Evolutionary conservation across 345 rosid genomes (phyloP).

Genomic region (Xanthoceras sorbifolium): DNA sequence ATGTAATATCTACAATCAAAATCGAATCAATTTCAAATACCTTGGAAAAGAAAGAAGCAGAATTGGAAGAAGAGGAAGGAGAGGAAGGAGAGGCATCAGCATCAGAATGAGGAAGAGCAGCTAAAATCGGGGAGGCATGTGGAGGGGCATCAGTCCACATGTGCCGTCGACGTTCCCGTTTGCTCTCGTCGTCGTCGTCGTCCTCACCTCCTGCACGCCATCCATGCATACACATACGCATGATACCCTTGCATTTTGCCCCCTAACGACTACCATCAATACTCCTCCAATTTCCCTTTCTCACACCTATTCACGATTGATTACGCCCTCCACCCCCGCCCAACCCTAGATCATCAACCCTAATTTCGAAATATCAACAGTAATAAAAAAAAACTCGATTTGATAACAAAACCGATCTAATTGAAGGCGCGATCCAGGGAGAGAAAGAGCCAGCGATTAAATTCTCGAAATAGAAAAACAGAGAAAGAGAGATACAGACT

Average conservation of each 20-base stretch:
- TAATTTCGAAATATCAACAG: conserved; percentile 15
- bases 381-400: neutral
- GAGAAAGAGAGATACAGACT: conserved; percentile 3
- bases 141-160: conserved; percentile 62
- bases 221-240: conserved; percentile 55
- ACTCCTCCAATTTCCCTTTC: conserved; percentile 22
- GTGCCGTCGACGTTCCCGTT: conserved; percentile 49
- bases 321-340: conserved; percentile 30
- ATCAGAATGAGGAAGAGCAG: conserved; percentile 22
- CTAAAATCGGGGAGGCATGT: conserved; percentile 47
- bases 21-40: conserved; percentile 28
- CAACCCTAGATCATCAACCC: conserved; percentile 37
- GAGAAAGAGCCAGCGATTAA: conserved; percentile 15
- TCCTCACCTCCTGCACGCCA: conserved; percentile 39
- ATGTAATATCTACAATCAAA: neutral
- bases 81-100: conserved; percentile 47
- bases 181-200: conserved; percentile 41
- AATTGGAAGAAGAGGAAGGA: conserved; percentile 44
- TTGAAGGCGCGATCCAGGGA: conserved; percentile 38
- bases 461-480: conserved; percentile 32
- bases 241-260: conserved; percentile 70
- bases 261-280: conserved; percentile 53
- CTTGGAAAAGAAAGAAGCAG: conserved; percentile 58
- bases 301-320: conserved; percentile 22
- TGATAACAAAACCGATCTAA: conserved; percentile 28